Evolutionary conservation across 1,284 basidiomycete genomes (phyloP), one percentile per base, ranked within the genome.

Genomic region (Pseudomicrostroma phylloplanum): DNA sequence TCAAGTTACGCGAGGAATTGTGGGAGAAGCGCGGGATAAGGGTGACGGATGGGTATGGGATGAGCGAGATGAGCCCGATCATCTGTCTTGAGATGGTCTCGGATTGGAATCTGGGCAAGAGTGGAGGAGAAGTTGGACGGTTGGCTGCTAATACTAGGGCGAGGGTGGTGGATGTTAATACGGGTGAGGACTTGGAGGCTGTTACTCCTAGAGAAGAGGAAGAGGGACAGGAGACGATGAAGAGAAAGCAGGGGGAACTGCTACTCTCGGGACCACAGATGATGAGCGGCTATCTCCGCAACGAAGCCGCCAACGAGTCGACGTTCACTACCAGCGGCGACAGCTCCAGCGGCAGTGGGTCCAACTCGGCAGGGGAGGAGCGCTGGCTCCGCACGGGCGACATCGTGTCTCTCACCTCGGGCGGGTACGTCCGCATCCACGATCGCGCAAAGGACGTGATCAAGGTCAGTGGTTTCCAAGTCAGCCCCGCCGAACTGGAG

Each of bases 401-500:
- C 54, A 67, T 78, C 19, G 77, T 69, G n/a, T 64, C 66, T 11
- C 62, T 78, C 58, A 68, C 68, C 62, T 58, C 64, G 23, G 21
- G 66, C 21, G 74, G 75, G n/a, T 75, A 74, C 56, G 61, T 79
- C 23, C 69, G 63, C 42, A 72, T 79, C 57, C 71, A 66, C 17
- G 76, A 76, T 57, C 67, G 77, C 4, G 55, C 73, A 23, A 79
- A 79, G 64, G 77, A 79, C 42, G 71, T 78, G 9, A 79, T 79
- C 68, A 79, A 79, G 60, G 69, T 69, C 8, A 75, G 76, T 51
- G 77, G 77, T 2, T 79, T 77, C 64, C 77, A 79, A 53, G 74
- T 79, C 2, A 69, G 71, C 1, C 76, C 77, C 1, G 70, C 71
- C 15, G 77, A 79, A 49, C 66, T 79, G 36, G 77, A 79, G 53